Percentiles rank a stretch among this genome's conserved stretches.
These are phyloP conservation scores for Leccinum arenicola DNA, from an alignment of 768 basidiomycete genomes.

Conservation along the genomic window DNA sequence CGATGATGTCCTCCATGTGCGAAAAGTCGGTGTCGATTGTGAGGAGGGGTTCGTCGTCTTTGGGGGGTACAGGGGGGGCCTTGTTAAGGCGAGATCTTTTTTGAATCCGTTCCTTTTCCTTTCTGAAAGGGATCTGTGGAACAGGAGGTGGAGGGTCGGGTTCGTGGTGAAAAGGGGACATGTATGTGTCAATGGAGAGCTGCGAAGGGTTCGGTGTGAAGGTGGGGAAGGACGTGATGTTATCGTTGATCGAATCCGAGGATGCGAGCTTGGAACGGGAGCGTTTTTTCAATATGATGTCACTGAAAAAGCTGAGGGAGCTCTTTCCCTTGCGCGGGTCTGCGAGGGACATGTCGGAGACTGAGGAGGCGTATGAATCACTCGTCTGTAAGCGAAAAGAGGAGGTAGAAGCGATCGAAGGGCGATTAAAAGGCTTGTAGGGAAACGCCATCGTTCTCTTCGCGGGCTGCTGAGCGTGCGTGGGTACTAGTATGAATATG, in stretches of 20 bases:
- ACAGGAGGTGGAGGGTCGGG: constrained; percentile 3
- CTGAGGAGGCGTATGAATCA: constrained; percentile 30
- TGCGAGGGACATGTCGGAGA: constrained; percentile 35
- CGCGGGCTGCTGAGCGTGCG: constrained; percentile 8
- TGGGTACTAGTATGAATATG: constrained; percentile 5
- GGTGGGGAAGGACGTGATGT: constrained; percentile 31
- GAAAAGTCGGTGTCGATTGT: constrained; percentile 36
- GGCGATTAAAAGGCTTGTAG: constrained; percentile 28
- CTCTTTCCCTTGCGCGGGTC: constrained; percentile 47
- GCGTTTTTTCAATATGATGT: constrained; percentile 38
- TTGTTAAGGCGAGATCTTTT: not conserved
- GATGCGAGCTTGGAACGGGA: constrained; percentile 40
- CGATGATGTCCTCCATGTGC: constrained; percentile 80
- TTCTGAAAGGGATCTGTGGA: constrained; percentile 21
- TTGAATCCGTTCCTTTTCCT: constrained; percentile 29
- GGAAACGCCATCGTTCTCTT: constrained; percentile 25
- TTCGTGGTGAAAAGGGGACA: constrained; percentile 4
- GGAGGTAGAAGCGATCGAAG: constrained; percentile 33
- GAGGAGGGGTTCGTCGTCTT: constrained; percentile 20
- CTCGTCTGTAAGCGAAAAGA: constrained; percentile 28
- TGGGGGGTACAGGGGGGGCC: not conserved
- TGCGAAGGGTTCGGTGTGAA: constrained; percentile 39
- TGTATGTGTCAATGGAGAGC: constrained; percentile 23
- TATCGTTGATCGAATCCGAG: constrained; percentile 29
- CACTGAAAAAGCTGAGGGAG: constrained; percentile 40